phyloP scores from a whole-genome alignment of 768 basidiomycete species.

The Tylopilus subfusipes region DNA sequence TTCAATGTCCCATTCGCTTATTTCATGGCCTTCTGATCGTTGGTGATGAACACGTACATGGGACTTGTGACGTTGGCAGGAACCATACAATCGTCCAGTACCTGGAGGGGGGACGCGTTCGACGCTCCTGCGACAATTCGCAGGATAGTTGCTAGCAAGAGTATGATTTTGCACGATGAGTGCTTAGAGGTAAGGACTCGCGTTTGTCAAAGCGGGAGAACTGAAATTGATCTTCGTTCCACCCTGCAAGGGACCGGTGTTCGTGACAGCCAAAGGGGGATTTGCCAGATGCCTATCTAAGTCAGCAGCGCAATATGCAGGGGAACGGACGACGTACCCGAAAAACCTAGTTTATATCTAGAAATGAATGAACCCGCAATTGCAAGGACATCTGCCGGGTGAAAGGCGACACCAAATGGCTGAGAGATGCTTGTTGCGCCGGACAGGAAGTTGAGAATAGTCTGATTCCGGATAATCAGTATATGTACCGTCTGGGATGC shows the following conservation, averaged over 20 bases:
- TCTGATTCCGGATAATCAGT: too few species aligned
- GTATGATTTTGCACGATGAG: not conserved
- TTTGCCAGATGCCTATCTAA: not conserved
- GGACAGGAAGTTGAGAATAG: not conserved
- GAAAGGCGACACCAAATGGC: not conserved
- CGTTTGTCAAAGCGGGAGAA: not conserved
- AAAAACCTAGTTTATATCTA: not conserved
- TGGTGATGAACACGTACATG: constrained; percentile 69
- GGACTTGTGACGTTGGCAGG: constrained; percentile 70
- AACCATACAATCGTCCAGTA: constrained; percentile 46
- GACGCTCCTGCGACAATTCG: not conserved
- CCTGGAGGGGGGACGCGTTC: constrained; percentile 49
- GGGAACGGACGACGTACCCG: not conserved
- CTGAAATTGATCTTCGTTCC: not conserved
- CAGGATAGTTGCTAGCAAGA: not conserved
- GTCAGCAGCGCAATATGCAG: not conserved
- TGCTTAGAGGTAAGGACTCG: not conserved
- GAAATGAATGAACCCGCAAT: not conserved
- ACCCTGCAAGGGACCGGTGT: not conserved
- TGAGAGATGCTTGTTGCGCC: not conserved
- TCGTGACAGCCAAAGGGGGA: not conserved
- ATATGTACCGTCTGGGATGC: too few species aligned
- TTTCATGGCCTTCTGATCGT: constrained; percentile 56
- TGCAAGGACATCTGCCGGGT: not conserved
- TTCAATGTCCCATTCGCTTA: constrained; percentile 38